Conservation (phyloP, 1,284 basidiomycete species). For the Ustanciosporium gigantosporum region DNA sequence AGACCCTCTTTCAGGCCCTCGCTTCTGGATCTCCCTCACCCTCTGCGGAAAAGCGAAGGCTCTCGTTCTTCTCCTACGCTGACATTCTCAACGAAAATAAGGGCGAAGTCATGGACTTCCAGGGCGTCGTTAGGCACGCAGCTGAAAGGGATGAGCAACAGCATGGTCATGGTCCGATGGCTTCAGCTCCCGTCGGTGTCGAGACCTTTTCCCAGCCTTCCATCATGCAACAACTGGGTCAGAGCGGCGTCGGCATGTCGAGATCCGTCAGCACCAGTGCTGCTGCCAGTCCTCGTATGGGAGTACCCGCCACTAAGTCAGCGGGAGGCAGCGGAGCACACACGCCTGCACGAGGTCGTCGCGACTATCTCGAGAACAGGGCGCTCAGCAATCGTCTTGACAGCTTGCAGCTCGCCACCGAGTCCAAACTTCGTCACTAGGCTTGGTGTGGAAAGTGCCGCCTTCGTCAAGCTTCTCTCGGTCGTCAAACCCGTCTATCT, state of each 20-base stretch:
- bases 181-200: background rate
- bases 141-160: conserved; percentile 40
- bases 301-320: background rate
- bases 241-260: conserved; percentile 18
- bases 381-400: conserved; percentile 37
- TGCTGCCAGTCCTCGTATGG: conserved; percentile 18
- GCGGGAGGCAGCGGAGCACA: conserved; percentile 15
- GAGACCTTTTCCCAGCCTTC: conserved; percentile 23
- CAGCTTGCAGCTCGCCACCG: conserved; percentile 26
- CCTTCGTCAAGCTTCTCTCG: too few relatives aligned
- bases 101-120: conserved; percentile 47
- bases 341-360: conserved; percentile 18
- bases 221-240: conserved; percentile 38
- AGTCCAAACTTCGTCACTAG: conserved; percentile 11
- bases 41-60: conserved; percentile 43
- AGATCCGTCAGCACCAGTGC: conserved; percentile 30
- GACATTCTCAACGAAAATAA: conserved; percentile 55
- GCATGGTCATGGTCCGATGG: conserved; percentile 17
- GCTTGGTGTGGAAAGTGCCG: too few relatives aligned
- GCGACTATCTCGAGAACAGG: conserved; percentile 31
- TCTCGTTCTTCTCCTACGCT: conserved; percentile 56
- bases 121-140: conserved; percentile 35
- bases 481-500: too few relatives aligned
- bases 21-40: conserved; percentile 32
- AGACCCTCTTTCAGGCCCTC: conserved; percentile 26